These are phyloP conservation scores for Perkinsus chesapeaki DNA, from an alignment of 169 alveolate species.

Conservation along the genomic window DNA sequence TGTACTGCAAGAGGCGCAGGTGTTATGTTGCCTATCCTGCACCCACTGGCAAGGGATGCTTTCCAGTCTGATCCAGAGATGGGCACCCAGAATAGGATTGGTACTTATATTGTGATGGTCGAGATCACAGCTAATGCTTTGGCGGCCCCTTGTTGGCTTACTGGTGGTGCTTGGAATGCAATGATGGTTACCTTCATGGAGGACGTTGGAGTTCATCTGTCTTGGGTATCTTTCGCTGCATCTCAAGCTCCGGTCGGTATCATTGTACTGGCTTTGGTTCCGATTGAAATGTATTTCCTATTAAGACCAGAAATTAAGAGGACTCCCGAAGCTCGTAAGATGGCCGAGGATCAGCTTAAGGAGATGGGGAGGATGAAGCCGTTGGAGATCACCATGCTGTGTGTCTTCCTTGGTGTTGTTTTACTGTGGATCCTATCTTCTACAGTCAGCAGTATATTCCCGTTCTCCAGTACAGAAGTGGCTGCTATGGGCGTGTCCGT, in stretches of 20 bases:
- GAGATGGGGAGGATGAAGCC: slow-evolving; percentile 2
- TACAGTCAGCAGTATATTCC: neutral
- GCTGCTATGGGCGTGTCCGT: neutral
- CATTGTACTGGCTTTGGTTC: neutral
- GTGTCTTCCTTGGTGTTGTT: neutral
- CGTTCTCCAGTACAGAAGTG: neutral
- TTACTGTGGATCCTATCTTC: neutral
- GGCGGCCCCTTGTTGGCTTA: neutral
- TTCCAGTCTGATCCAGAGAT: neutral
- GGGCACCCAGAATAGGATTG: neutral
- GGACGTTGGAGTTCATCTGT: neutral
- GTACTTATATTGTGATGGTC: neutral
- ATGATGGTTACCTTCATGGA: neutral
- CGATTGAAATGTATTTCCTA: neutral
- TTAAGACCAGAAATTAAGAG: neutral
- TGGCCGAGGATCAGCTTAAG: neutral
- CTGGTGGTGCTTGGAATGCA: slow-evolving; percentile 2
- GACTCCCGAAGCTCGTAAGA: neutral
- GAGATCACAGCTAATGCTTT: neutral
- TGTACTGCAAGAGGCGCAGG: slow-evolving; percentile 6
- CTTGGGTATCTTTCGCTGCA: neutral
- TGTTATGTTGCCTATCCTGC: slow-evolving; percentile 2
- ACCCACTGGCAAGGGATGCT: slow-evolving; percentile 1
- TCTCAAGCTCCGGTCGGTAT: neutral
- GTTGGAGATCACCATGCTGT: neutral